These are phyloP conservation scores for Rhodotorula sp. DNA, from an alignment of 1,284 basidiomycete species.

Conservation along the genomic window DNA sequence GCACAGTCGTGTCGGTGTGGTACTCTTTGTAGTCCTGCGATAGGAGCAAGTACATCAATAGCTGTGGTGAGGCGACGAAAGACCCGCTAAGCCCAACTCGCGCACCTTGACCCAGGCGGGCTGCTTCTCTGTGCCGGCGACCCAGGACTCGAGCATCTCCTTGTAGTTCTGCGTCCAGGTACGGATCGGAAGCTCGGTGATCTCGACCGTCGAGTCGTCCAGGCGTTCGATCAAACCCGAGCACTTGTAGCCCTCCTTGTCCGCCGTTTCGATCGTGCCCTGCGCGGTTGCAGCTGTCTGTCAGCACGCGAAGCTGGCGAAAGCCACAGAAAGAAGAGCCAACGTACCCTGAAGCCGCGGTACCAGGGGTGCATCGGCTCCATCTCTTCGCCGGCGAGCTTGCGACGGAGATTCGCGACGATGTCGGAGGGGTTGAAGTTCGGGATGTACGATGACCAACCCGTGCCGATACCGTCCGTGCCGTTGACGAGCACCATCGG, in stretches of 20 bases:
- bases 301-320: background rate
- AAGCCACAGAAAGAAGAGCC: no score
- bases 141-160: conserved; percentile 73
- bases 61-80: background rate
- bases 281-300: conserved; percentile 46
- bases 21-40: conserved; percentile 92
- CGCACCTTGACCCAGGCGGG: conserved; percentile 56
- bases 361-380: conserved; percentile 94
- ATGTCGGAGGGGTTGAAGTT: conserved; percentile 92
- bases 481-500: conserved; percentile 92
- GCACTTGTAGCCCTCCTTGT: conserved; percentile 84
- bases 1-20: conserved; percentile 87
- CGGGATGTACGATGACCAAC: conserved; percentile 93
- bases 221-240: conserved; percentile 72
- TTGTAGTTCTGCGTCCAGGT: conserved; percentile 95
- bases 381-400: conserved; percentile 83
- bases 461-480: conserved; percentile 95
- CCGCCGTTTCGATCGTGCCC: conserved; percentile 76
- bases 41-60: no score
- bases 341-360: conserved; percentile 70
- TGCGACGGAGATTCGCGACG: conserved; percentile 77
- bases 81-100: no score
- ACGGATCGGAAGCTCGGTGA: conserved; percentile 93
- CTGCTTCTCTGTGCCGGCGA: conserved; percentile 61
- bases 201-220: conserved; percentile 84